phyloP scores from a whole-genome alignment of 148 eudicot species.

The Fallopia convolvulus region DNA sequence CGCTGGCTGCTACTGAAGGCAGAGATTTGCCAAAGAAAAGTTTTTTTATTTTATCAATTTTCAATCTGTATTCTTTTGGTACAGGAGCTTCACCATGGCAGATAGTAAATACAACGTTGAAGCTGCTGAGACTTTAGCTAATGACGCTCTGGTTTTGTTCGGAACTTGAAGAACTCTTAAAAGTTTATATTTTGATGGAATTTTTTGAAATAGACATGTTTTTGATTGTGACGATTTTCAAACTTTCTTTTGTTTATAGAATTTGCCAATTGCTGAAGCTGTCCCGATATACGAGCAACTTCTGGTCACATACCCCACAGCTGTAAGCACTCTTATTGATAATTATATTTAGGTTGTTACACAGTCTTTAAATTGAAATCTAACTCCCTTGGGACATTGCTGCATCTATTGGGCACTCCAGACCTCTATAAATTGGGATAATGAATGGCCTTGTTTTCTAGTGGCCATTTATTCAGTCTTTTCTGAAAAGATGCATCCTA shows the following conservation, averaged over 20 bases:
- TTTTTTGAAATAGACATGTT: too few species aligned
- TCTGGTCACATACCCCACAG: constrained; percentile 73
- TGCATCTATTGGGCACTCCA: too few species aligned
- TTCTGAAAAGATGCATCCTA: too few species aligned
- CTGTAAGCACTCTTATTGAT: constrained; percentile 42
- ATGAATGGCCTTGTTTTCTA: too few species aligned
- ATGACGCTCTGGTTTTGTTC: constrained; percentile 58
- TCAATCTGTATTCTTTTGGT: background rate
- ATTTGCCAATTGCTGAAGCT: constrained; percentile 65
- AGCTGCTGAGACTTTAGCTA: constrained; percentile 83
- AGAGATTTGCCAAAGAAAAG: background rate
- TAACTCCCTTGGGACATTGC: too few species aligned
- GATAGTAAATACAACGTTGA: constrained; percentile 55
- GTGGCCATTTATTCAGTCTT: too few species aligned
- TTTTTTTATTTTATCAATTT: background rate
- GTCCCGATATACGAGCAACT: constrained; percentile 83
- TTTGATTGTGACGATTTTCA: background rate
- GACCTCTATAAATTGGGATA: too few species aligned
- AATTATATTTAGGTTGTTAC: background rate
- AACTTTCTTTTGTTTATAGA: constrained; percentile 25
- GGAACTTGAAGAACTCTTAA: background rate
- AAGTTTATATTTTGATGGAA: background rate
- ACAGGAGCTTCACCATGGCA: constrained; percentile 20
- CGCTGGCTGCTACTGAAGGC: too few species aligned
- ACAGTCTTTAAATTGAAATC: background rate